These are phyloP conservation scores for Arabis alpina DNA, from an alignment of 345 rosid genomes.

Conservation along the genomic window DNA sequence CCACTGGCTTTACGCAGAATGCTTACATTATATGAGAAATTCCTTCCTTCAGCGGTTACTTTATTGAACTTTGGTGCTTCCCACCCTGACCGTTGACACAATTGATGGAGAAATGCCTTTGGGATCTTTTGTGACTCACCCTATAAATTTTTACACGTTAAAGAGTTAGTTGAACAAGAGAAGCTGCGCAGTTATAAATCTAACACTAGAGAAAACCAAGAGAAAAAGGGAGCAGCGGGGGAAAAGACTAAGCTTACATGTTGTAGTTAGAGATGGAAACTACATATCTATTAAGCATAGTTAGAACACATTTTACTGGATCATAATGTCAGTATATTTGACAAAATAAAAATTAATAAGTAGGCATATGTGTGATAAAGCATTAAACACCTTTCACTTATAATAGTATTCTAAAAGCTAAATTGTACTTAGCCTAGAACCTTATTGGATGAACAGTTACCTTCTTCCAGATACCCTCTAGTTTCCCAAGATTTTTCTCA, in stretches of 20 bases:
- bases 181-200: slow-evolving; percentile 1
- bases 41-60: slow-evolving; percentile 51
- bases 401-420: background rate
- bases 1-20: slow-evolving; percentile 88
- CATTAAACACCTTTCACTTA: slow-evolving; percentile 1
- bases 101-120: slow-evolving; percentile 86
- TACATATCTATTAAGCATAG: slow-evolving; percentile 7
- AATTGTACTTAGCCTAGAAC: background rate
- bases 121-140: slow-evolving; percentile 78
- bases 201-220: slow-evolving; percentile 19
- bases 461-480: slow-evolving; percentile 96
- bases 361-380: background rate
- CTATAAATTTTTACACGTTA: slow-evolving; percentile 46
- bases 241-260: background rate
- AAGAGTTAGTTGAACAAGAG: background rate
- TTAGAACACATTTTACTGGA: slow-evolving; percentile 19
- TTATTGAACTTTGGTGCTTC: slow-evolving; percentile 91
- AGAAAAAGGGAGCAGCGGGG: background rate
- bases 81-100: slow-evolving; percentile 94
- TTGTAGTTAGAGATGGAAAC: background rate
- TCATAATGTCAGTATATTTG: slow-evolving; percentile 28
- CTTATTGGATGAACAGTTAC: slow-evolving; percentile 45
- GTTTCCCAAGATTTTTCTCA: slow-evolving; percentile 69
- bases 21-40: slow-evolving; percentile 67
- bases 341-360: slow-evolving; percentile 18